Evolutionary conservation across 2,329 filamentous ascomycete genomes (phyloP), one percentile per base, ranked within the genome.

Genomic region (Xylariaceae sp.): DNA sequence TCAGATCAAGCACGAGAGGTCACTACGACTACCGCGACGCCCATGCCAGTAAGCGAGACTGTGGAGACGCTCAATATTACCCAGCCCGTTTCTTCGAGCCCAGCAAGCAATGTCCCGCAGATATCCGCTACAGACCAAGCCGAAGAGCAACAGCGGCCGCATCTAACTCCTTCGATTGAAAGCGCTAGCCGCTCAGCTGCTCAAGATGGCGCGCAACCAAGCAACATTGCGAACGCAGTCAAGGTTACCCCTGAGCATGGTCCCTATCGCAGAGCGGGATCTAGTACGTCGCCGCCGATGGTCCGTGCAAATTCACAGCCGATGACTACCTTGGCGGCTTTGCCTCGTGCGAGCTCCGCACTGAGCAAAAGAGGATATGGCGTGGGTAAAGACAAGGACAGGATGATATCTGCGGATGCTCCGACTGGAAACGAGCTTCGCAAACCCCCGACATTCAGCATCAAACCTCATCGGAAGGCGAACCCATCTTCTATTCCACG

Each of bases 401-500:
- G 65, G 58, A 60, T 53, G 3, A 45, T 58, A n/a, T 51, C 63
- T 1, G 39, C 51, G 8, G 74, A 73, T 48, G 62, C 59, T 0
- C 66, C 70, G 8, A 58, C 66, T 11, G 67, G 71, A 5, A 59
- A 63, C n/a, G 73, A 76, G 39, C 58, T 68, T 15, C 72, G 73
- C 15, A 73, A 72, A 58, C 58, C 62, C 3, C 51, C 71, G 7
- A 70, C 72, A 4, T 73, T 72, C 47, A 62, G 60, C 54, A 58
- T 85, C 85, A 11, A 91, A 91, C 65, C 85, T 88, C 57, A 76
- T 92, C 10, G 86, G 30, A 87, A 86, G 68, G 71, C 73, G 1
- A 78, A 77, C 2, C 75, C 79, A n/a, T 97, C 94, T 1, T 82
- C 93, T 48, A 97, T 99, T 61, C 92, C 92, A 34, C 86, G 94